These are phyloP conservation scores for Xanthoparmelia taractica DNA, from an alignment of 495 filamentous ascomycete species.

Conservation along the genomic window DNA sequence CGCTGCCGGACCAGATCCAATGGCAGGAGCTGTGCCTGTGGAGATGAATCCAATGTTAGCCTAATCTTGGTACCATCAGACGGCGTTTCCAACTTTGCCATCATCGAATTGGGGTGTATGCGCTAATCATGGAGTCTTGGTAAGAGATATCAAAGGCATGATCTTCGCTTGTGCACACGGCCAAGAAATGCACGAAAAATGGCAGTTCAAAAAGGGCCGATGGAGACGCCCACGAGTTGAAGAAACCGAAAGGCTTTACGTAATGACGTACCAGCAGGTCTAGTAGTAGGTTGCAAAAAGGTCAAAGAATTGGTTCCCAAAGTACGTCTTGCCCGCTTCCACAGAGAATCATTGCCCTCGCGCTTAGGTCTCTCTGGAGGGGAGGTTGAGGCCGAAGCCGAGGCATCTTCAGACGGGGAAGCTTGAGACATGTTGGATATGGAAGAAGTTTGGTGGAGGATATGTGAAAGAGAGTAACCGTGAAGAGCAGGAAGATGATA, in stretches of 20 bases:
- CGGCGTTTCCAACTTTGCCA: background rate
- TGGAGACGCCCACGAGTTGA: background rate
- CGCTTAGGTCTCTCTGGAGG: constrained; percentile 16
- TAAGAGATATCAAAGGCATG: background rate
- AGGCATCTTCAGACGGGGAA: constrained; percentile 9
- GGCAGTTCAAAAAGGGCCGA: background rate
- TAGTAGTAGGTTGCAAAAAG: constrained; percentile 24
- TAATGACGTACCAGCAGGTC: constrained; percentile 21
- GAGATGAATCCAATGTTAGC: constrained; percentile 18
- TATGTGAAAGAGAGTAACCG: background rate
- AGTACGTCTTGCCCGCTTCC: constrained; percentile 28
- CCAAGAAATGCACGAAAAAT: background rate
- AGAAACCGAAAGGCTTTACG: background rate
- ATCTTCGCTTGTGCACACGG: background rate
- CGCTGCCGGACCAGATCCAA: constrained; percentile 22
- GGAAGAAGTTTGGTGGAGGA: background rate
- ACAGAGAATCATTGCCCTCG: constrained; percentile 27
- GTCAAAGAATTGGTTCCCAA: constrained; percentile 25
- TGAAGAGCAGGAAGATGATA: constrained; percentile 3
- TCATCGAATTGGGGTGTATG: background rate
- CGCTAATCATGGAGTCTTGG: background rate
- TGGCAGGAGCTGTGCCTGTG: constrained; percentile 12
- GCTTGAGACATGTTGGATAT: constrained; percentile 15
- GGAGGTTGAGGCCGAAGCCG: constrained; percentile 5
- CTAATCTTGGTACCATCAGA: constrained; percentile 15